Percentiles rank a stretch among this genome's conserved stretches.
Conservation (phyloP, 306 rosid species). For the Hippophae rhamnoides region DNA sequence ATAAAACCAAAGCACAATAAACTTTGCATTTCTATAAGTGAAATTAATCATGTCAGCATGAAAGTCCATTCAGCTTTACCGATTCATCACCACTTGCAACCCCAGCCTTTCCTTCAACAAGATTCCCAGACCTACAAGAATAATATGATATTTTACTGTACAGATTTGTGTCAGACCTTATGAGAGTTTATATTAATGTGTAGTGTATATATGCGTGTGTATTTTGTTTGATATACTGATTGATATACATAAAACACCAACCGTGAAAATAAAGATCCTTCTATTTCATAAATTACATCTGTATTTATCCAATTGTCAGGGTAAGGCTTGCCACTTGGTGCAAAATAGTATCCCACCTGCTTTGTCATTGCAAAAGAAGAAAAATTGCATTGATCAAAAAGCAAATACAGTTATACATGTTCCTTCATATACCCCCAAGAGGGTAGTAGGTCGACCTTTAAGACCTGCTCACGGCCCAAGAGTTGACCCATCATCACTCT, state of each 20-base stretch:
- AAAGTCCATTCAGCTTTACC: constrained; percentile 37
- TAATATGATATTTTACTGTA: not conserved
- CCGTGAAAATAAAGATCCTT: constrained; percentile 86
- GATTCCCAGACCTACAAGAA: constrained; percentile 76
- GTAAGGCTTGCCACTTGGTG: constrained; percentile 99
- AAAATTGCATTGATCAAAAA: constrained; percentile 35
- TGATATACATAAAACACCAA: constrained; percentile 15
- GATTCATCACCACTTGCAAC: constrained; percentile 87
- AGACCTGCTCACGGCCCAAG: too few relatives aligned
- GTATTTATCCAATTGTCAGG: constrained; percentile 99
- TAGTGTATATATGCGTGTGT: not conserved
- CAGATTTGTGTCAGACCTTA: too few relatives aligned
- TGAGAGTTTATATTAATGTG: too few relatives aligned
- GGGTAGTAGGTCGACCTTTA: too few relatives aligned
- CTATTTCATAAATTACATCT: constrained; percentile 67
- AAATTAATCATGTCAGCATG: constrained; percentile 14
- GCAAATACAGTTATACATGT: constrained; percentile 17
- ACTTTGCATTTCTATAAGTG: not conserved
- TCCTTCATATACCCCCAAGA: too few relatives aligned
- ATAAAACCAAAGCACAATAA: constrained; percentile 9
- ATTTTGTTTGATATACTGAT: not conserved
- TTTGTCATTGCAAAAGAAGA: constrained; percentile 34
- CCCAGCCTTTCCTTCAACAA: constrained; percentile 78
- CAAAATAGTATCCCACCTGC: constrained; percentile 99
- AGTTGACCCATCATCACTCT: too few relatives aligned